phyloP scores from a whole-genome alignment of 2,329 filamentous ascomycete species.

The Cryphonectria japonica region DNA sequence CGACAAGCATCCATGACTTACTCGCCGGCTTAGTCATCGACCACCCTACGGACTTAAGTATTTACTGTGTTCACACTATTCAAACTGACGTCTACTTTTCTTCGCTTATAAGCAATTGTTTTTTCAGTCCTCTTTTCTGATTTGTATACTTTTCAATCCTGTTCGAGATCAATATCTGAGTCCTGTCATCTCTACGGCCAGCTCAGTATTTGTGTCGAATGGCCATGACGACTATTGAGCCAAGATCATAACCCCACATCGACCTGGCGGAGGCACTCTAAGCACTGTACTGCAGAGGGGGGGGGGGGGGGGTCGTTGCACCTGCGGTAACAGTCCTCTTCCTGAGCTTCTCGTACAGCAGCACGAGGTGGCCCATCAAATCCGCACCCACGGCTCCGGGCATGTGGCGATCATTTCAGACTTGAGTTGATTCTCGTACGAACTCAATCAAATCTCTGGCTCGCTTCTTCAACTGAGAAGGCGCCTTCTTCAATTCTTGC shows the following conservation, averaged over 20 bases:
- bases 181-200: neutral
- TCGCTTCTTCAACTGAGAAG: neutral
- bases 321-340: neutral
- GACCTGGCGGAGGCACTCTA: neutral
- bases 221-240: neutral
- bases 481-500: neutral
- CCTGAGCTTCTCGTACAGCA: neutral
- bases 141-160: neutral
- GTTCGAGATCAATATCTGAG: neutral
- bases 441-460: neutral
- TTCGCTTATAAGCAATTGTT: neutral
- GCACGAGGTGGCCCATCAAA: neutral
- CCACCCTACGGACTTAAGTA: neutral
- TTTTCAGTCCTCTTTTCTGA: neutral
- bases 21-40: constrained; percentile 9
- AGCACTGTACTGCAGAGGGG: neutral
- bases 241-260: neutral
- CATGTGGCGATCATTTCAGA: neutral
- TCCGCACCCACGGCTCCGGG: neutral
- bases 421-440: neutral
- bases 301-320: neutral
- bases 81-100: no score
- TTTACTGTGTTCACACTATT: no score
- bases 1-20: constrained; percentile 1
- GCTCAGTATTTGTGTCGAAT: neutral